phyloP scores from a whole-genome alignment of 208 protist species.

The Leishmania arabica region DNA sequence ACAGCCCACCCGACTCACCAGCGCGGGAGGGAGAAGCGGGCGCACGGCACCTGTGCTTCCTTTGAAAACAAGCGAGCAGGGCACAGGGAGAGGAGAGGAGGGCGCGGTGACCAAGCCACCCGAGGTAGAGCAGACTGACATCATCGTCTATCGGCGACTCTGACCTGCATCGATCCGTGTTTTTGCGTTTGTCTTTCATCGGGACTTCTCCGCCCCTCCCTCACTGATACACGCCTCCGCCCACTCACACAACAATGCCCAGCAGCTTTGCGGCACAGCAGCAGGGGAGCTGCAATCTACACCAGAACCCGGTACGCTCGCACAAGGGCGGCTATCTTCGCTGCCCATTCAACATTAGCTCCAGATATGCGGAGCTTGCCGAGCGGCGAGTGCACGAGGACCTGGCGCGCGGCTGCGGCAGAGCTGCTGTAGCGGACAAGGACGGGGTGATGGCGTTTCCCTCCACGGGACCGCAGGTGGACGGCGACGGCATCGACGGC shows the following conservation, averaged over 20 bases:
- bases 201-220: neutral
- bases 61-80: neutral
- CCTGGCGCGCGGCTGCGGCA: constrained; percentile 2
- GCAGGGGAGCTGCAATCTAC: constrained; percentile 13
- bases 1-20: neutral
- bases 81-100: no score
- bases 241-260: constrained; percentile 7
- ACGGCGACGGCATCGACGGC: constrained; percentile 24
- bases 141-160: neutral
- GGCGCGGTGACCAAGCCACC: neutral
- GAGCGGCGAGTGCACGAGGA: constrained; percentile 44
- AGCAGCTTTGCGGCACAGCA: constrained; percentile 30
- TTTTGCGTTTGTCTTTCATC: neutral
- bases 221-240: neutral
- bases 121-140: neutral
- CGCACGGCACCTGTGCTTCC: neutral
- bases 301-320: constrained; percentile 56
- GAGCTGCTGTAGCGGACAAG: constrained; percentile 13
- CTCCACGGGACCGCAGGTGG: neutral
- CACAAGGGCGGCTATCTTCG: constrained; percentile 70
- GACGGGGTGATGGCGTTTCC: constrained; percentile 17
- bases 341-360: constrained; percentile 64
- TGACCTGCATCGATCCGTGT: neutral
- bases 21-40: no score
- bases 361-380: constrained; percentile 50